Evolutionary conservation across 345 rosid species (phyloP).

Genomic region (Rhodomyrtus tomentosa): DNA sequence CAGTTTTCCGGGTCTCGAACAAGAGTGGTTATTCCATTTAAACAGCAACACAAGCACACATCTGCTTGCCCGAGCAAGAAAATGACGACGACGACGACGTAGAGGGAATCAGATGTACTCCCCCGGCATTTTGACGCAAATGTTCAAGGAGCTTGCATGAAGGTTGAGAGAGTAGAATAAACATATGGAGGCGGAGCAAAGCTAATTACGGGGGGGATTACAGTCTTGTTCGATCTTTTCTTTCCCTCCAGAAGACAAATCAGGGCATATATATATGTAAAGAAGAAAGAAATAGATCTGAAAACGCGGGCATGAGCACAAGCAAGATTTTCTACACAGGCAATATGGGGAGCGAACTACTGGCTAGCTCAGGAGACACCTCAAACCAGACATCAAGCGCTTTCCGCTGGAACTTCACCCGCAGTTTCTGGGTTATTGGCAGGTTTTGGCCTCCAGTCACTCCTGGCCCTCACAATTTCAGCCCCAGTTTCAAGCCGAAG

Average conservation of each 20-base stretch:
- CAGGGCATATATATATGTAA: conserved; percentile 6
- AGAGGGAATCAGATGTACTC: background rate
- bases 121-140: background rate
- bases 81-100: background rate
- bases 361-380: background rate
- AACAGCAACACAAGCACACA: background rate
- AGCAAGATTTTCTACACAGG: conserved; percentile 15
- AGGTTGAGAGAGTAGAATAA: background rate
- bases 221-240: background rate
- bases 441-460: conserved; percentile 75
- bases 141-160: background rate
- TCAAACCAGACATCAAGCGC: conserved; percentile 7
- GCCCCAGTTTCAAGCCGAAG: conserved; percentile 80
- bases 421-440: conserved; percentile 18
- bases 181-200: background rate
- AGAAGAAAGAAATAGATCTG: conserved; percentile 8
- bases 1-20: background rate
- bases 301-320: conserved; percentile 2
- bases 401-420: conserved; percentile 27
- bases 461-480: conserved; percentile 85
- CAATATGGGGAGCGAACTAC: background rate
- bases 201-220: conserved; percentile 30
- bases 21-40: background rate
- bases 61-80: background rate
- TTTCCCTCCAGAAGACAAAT: conserved; percentile 4